Conservation (phyloP, 768 basidiomycete species). For the Hygrocybe punicea region DNA sequence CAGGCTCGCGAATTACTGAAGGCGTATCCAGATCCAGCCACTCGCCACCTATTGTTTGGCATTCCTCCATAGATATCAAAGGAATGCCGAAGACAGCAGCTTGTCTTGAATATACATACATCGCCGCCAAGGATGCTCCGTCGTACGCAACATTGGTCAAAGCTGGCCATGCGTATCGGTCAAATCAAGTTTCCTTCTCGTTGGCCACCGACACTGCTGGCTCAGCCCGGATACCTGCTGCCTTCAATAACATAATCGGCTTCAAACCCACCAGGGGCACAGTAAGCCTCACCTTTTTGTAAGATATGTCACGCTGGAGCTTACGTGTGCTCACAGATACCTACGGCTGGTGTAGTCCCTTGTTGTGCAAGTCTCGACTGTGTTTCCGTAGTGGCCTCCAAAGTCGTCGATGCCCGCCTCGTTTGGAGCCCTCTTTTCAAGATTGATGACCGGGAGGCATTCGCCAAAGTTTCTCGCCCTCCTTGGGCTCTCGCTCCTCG, state of each 20-base stretch:
- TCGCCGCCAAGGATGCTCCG: constrained; percentile 6
- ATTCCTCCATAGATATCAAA: constrained; percentile 12
- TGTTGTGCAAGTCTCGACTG: constrained; percentile 9
- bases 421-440: constrained; percentile 5
- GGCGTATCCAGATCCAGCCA: constrained; percentile 5
- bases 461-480: constrained; percentile 7
- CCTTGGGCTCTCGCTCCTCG: constrained; percentile 6
- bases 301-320: neutral
- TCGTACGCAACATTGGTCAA: constrained; percentile 7
- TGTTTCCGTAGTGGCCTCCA: constrained; percentile 1
- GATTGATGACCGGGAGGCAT: constrained; percentile 3
- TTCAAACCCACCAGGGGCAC: constrained; percentile 8
- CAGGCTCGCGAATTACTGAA: constrained; percentile 4
- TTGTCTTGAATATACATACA: constrained; percentile 5
- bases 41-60: constrained; percentile 8
- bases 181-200: constrained; percentile 8
- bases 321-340: constrained; percentile 6
- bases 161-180: constrained; percentile 7
- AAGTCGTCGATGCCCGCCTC: constrained; percentile 1
- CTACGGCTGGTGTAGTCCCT: constrained; percentile 4
- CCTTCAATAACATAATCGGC: constrained; percentile 8
- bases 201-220: constrained; percentile 10
- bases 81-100: constrained; percentile 5
- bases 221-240: constrained; percentile 4
- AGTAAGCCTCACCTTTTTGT: neutral